A percentile compares a stretch with the other conserved stretches of the same genome.
These are phyloP conservation scores for Ganoderma leucocontextum DNA, from an alignment of 1,284 basidiomycete species.

Conservation along the genomic window DNA sequence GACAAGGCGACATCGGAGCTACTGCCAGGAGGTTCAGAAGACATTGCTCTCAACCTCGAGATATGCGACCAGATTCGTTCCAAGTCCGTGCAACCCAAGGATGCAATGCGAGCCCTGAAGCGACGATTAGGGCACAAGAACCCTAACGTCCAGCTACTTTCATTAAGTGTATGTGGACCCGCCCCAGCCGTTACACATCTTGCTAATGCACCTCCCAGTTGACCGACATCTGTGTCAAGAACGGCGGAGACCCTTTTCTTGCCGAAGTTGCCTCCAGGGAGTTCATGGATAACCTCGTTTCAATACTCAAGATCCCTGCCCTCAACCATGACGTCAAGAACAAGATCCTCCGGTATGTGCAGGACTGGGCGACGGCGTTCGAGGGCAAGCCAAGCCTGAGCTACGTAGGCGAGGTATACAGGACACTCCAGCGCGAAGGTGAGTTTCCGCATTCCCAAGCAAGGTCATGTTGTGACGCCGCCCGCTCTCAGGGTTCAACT, in stretches of 20 bases:
- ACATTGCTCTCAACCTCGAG: conserved; percentile 94
- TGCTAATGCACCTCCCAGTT: conserved; percentile 57
- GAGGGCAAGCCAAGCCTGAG: conserved; percentile 80
- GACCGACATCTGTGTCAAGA: conserved; percentile 96
- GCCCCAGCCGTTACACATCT: conserved; percentile 10
- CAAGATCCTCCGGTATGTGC: conserved; percentile 82
- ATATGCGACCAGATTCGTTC: conserved; percentile 97
- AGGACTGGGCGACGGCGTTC: conserved; percentile 94
- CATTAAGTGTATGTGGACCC: conserved; percentile 73
- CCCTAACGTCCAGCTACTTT: conserved; percentile 92
- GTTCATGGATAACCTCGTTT: conserved; percentile 92
- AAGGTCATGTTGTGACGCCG: conserved; percentile 11
- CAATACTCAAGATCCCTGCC: conserved; percentile 77
- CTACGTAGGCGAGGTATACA: conserved; percentile 85
- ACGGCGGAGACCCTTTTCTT: conserved; percentile 94
- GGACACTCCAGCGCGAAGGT: conserved; percentile 81
- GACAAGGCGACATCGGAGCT: conserved; percentile 94
- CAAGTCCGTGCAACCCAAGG: conserved; percentile 86
- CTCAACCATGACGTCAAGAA: conserved; percentile 88
- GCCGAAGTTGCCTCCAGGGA: conserved; percentile 86
- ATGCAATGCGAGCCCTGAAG: conserved; percentile 91
- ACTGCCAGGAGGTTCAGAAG: conserved; percentile 82
- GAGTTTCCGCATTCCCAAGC: conserved; percentile 29
- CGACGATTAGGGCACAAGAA: conserved; percentile 92
- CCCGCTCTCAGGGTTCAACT: conserved; percentile 68